Evolutionary conservation across 129 eudicot genomes (phyloP).

Genomic region (Flaveria sonorensis): DNA sequence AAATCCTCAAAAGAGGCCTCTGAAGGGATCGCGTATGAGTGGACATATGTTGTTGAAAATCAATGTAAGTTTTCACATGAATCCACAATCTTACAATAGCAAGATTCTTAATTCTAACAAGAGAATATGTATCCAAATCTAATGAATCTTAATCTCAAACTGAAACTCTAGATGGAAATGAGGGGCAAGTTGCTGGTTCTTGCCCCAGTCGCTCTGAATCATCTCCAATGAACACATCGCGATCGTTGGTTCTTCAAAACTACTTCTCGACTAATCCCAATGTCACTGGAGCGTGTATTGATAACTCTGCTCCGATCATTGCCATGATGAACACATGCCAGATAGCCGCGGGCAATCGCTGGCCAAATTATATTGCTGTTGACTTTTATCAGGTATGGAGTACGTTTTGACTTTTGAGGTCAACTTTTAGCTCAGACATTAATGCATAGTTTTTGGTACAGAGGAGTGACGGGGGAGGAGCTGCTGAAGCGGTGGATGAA

Average conservation of each 20-base stretch:
- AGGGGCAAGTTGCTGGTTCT: slow-evolving; percentile 64
- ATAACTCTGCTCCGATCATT: slow-evolving; percentile 68
- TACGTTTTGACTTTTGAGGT: slow-evolving; percentile 16
- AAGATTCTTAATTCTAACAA: no score
- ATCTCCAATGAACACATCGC: slow-evolving; percentile 61
- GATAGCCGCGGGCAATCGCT: slow-evolving; percentile 66
- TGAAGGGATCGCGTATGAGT: slow-evolving; percentile 81
- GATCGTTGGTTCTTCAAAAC: slow-evolving; percentile 73
- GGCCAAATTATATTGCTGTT: slow-evolving; percentile 96
- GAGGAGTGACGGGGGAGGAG: slow-evolving; percentile 99
- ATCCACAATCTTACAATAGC: no score
- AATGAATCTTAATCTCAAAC: neutral
- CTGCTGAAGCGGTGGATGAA: slow-evolving; percentile 83
- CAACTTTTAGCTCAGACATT: neutral
- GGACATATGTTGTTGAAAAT: slow-evolving; percentile 89
- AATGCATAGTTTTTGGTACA: slow-evolving; percentile 31
- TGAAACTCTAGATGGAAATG: slow-evolving; percentile 69
- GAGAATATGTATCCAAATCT: no score
- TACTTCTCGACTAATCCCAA: slow-evolving; percentile 76
- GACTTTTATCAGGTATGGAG: slow-evolving; percentile 75
- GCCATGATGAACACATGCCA: slow-evolving; percentile 77
- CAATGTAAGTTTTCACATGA: slow-evolving; percentile 57
- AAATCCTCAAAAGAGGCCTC: slow-evolving; percentile 64
- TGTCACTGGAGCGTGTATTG: slow-evolving; percentile 62
- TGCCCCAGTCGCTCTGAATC: slow-evolving; percentile 91